These are phyloP conservation scores for Russula brevipes DNA, from an alignment of 768 basidiomycete genomes.

Conservation along the genomic window DNA sequence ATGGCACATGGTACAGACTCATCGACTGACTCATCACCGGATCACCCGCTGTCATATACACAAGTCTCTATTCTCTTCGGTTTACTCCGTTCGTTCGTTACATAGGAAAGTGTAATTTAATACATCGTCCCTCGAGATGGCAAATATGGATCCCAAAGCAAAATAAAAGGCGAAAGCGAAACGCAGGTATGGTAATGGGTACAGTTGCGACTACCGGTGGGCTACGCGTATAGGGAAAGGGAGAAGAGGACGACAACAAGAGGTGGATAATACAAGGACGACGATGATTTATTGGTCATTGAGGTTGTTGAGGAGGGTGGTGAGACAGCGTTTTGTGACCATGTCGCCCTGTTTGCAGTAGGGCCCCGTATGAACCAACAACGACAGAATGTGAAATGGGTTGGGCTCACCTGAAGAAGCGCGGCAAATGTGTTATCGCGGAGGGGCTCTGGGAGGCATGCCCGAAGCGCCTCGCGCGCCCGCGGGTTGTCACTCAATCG, in stretches of 20 bases:
- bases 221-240: conserved; percentile 6
- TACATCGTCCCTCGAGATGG: conserved; percentile 19
- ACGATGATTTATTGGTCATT: conserved; percentile 41
- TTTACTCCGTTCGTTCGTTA: conserved; percentile 22
- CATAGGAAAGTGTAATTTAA: conserved; percentile 24
- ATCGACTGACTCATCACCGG: too few species aligned
- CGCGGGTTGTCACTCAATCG: conserved; percentile 93
- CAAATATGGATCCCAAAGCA: conserved; percentile 19
- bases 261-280: conserved; percentile 12
- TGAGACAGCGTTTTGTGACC: conserved; percentile 94
- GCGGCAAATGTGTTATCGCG: conserved; percentile 89
- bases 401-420: conserved; percentile 71
- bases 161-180: conserved; percentile 10
- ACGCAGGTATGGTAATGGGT: conserved; percentile 24
- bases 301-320: conserved; percentile 84
- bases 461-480: conserved; percentile 91
- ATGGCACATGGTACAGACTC: background rate
- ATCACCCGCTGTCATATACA: background rate
- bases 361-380: background rate
- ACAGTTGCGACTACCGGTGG: conserved; percentile 22
- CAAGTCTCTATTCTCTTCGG: conserved; percentile 8
- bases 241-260: background rate
- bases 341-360: conserved; percentile 72
- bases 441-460: conserved; percentile 92
- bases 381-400: background rate